Percentiles rank a stretch among this genome's conserved stretches.
Evolutionary conservation across 2,329 filamentous ascomycete species (phyloP).

Genomic region (Trichoderma afroharzianum): DNA sequence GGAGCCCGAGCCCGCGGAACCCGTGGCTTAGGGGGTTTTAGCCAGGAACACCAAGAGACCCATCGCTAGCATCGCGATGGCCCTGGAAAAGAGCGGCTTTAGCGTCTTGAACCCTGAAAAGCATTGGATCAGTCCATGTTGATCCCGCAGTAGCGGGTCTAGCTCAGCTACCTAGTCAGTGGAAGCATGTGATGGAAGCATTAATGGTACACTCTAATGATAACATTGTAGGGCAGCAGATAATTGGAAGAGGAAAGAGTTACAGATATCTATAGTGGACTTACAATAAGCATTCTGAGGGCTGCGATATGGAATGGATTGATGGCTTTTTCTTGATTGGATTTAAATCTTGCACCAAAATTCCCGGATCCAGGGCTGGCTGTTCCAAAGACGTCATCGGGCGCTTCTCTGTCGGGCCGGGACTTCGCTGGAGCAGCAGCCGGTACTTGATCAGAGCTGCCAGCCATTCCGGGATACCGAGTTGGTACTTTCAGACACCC

Average conservation of each 20-base stretch:
- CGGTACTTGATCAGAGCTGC: not conserved
- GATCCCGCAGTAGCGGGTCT: not conserved
- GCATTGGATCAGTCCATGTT: not conserved
- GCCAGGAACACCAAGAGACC: not conserved
- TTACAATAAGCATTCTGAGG: not conserved
- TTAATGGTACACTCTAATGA: not conserved
- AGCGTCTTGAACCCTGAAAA: not conserved
- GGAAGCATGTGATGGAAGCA: not conserved
- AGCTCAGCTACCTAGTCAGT: not conserved
- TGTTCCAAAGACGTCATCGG: not conserved
- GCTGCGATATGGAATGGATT: not conserved
- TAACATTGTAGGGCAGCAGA: not conserved
- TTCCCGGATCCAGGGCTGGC: not conserved
- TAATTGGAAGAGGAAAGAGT: not conserved
- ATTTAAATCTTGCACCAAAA: not conserved
- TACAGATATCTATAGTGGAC: too few species aligned
- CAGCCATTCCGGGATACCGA: not conserved
- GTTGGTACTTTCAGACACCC: not conserved
- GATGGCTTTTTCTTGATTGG: not conserved
- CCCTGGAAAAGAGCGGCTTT: not conserved
- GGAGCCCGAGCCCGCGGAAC: not conserved
- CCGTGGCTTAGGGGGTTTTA: not conserved
- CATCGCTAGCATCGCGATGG: not conserved
- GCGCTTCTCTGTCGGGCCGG: not conserved
- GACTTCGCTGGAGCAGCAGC: not conserved